Percentiles rank a stretch among this genome's conserved stretches.
phyloP scores from a whole-genome alignment of 2,329 filamentous ascomycete species.

The Penicillium sp. region DNA sequence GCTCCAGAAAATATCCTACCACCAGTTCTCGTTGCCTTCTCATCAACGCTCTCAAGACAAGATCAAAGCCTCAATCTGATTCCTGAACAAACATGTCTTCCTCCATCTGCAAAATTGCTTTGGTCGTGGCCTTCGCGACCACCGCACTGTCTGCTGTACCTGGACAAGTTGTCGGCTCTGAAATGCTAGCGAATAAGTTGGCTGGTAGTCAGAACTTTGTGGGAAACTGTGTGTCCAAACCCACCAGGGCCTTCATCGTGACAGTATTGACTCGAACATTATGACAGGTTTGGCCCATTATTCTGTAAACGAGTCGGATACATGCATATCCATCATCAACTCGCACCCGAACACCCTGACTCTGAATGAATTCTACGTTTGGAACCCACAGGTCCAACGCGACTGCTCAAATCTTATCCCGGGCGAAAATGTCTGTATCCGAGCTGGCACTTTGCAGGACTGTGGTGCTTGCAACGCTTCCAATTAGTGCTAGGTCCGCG shows the following conservation, averaged over 20 bases:
- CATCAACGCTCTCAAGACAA: background rate
- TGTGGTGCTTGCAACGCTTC: background rate
- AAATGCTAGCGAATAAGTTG: background rate
- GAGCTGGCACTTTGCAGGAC: background rate
- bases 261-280: background rate
- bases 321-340: background rate
- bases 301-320: background rate
- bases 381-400: background rate
- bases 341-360: background rate
- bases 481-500: background rate
- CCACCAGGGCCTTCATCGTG: background rate
- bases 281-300: background rate
- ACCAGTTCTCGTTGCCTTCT: background rate
- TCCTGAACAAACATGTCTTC: background rate
- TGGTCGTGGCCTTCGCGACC: background rate
- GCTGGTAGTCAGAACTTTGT: background rate
- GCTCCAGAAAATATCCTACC: background rate
- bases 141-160: background rate
- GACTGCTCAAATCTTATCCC: background rate
- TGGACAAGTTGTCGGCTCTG: no score
- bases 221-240: background rate
- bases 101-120: background rate
- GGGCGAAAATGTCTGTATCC: background rate
- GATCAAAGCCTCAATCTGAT: background rate
- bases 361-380: background rate